Percentiles rank a stretch among this genome's conserved stretches.
Evolutionary conservation across 2,329 filamentous ascomycete genomes (phyloP).

Genomic region (Hymenoscyphus fraxineus): DNA sequence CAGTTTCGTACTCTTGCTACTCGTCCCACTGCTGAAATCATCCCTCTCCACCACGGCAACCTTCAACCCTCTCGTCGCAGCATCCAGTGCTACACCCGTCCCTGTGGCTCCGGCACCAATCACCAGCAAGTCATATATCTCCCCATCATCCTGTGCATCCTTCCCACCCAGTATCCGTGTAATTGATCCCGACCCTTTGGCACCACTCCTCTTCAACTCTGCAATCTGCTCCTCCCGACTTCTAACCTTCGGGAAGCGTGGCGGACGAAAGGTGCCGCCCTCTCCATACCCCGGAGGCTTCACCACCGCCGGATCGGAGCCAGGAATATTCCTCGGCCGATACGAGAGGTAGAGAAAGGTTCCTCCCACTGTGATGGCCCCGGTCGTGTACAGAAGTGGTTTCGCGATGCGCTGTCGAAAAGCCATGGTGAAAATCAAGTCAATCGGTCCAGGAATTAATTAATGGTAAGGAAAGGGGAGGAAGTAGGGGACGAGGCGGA

Average conservation of each 20-base stretch:
- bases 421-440: constrained; percentile 28
- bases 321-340: constrained; percentile 69
- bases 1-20: constrained; percentile 72
- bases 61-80: constrained; percentile 65
- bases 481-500: neutral
- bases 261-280: constrained; percentile 60
- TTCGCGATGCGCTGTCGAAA: constrained; percentile 43
- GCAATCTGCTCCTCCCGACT: constrained; percentile 47
- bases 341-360: constrained; percentile 53
- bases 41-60: constrained; percentile 70
- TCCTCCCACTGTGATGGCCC: constrained; percentile 43
- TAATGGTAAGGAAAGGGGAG: neutral
- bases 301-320: constrained; percentile 63
- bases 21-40: constrained; percentile 70
- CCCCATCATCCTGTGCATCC: constrained; percentile 38
- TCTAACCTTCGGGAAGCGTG: constrained; percentile 49
- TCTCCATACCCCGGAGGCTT: constrained; percentile 67
- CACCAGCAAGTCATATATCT: constrained; percentile 63
- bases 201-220: constrained; percentile 46
- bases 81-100: constrained; percentile 67
- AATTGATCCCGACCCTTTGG: constrained; percentile 37
- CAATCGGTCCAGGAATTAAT: neutral
- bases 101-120: constrained; percentile 71
- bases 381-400: constrained; percentile 49
- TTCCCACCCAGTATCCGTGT: constrained; percentile 50